phyloP scores from a whole-genome alignment of 768 basidiomycete genomes.

The Agaricus sinodeliciosus region DNA sequence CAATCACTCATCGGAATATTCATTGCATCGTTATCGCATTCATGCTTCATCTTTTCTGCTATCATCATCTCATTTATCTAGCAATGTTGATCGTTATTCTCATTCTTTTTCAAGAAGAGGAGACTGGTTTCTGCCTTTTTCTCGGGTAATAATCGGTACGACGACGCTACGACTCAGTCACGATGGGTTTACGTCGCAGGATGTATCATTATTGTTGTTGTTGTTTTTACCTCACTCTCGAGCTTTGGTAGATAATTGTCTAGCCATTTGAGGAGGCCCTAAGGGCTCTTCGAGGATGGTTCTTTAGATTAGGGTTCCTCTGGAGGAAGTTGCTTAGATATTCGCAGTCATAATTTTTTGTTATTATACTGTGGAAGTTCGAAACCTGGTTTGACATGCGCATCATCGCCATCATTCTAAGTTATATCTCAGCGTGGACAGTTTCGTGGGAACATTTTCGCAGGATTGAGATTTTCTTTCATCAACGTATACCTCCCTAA shows the following conservation, averaged over 20 bases:
- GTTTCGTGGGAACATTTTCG: no score
- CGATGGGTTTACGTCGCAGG: conserved; percentile 16
- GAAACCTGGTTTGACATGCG: not conserved
- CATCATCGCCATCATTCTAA: not conserved
- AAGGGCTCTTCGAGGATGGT: conserved; percentile 1
- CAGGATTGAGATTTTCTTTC: no score
- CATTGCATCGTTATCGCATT: conserved; percentile 1
- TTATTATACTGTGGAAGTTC: not conserved
- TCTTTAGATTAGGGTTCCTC: conserved; percentile 7
- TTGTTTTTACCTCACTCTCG: not conserved
- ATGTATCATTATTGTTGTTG: not conserved
- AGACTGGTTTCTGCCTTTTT: not conserved
- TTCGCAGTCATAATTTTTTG: not conserved
- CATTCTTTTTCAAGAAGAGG: not conserved
- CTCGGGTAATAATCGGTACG: not conserved
- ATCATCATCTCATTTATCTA: no score
- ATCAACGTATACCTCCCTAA: not conserved
- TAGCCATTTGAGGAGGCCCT: not conserved
- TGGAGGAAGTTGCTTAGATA: not conserved
- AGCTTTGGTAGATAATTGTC: conserved; percentile 4
- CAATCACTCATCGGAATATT: conserved; percentile 3
- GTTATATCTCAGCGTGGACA: no score
- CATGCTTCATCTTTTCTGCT: not conserved
- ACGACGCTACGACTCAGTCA: conserved; percentile 14
- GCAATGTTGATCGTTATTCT: not conserved